Conservation (phyloP, 331 rosid species). For the Prunus yedoensis region DNA sequence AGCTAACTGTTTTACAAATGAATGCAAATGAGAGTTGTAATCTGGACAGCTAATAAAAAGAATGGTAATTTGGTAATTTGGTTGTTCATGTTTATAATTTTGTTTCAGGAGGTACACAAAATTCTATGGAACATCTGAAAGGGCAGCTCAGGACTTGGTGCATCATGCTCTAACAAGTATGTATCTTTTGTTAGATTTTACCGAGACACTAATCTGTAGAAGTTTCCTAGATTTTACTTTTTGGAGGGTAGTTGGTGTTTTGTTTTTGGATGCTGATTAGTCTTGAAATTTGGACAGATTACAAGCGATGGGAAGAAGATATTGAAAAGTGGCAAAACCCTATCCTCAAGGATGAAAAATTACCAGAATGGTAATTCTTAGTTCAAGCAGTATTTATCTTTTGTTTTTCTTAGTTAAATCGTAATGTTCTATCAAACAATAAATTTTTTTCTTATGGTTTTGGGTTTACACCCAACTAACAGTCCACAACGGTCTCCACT, state of each 20-base stretch:
- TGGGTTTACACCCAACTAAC: neutral
- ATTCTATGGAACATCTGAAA: constrained; percentile 89
- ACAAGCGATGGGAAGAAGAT: constrained; percentile 96
- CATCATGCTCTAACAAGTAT: constrained; percentile 94
- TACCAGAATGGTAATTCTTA: constrained; percentile 87
- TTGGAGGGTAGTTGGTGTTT: neutral
- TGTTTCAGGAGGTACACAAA: constrained; percentile 94
- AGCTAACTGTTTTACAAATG: neutral
- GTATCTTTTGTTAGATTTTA: constrained; percentile 22
- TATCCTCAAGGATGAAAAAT: constrained; percentile 69
- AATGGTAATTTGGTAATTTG: neutral
- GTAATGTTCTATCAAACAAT: neutral
- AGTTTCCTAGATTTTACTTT: neutral
- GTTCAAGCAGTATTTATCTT: neutral
- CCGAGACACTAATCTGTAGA: neutral
- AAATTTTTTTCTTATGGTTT: neutral
- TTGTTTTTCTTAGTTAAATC: constrained; percentile 19
- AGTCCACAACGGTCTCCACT: neutral
- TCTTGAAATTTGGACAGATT: constrained; percentile 57
- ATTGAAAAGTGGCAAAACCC: constrained; percentile 94
- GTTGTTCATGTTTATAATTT: constrained; percentile 15
- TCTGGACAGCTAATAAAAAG: neutral
- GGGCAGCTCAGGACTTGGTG: constrained; percentile 76
- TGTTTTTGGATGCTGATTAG: constrained; percentile 12
- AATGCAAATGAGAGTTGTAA: neutral